Percentiles rank a stretch among this genome's conserved stretches.
phyloP scores from a whole-genome alignment of 2,329 filamentous ascomycete genomes.

The Curvularia sp. region DNA sequence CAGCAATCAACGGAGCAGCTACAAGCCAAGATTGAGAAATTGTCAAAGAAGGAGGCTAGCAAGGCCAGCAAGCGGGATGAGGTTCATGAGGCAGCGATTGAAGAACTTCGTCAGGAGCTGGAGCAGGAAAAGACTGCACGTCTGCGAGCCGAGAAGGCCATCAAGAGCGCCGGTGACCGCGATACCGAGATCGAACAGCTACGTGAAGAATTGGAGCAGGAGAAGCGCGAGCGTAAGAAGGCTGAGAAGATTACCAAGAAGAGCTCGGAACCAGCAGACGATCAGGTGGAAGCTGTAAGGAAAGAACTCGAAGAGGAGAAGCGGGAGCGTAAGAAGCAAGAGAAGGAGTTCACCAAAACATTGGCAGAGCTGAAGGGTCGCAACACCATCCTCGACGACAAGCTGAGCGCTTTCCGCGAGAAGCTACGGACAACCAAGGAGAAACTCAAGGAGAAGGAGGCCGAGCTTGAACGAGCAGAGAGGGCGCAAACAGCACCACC shows the following conservation, averaged over 20 bases:
- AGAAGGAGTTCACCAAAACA: conserved; percentile 63
- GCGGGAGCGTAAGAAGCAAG: conserved; percentile 59
- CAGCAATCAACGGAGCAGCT: conserved; percentile 39
- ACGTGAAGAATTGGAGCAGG: conserved; percentile 51
- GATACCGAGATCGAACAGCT: conserved; percentile 41
- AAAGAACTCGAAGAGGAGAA: conserved; percentile 60
- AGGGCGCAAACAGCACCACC: conserved; percentile 51
- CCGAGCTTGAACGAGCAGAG: conserved; percentile 55
- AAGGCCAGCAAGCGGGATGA: conserved; percentile 49
- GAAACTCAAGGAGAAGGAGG: conserved; percentile 71
- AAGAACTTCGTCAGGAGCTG: conserved; percentile 48
- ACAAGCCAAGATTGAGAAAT: conserved; percentile 45
- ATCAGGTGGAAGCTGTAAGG: conserved; percentile 57
- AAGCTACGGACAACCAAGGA: conserved; percentile 75
- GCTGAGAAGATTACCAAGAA: conserved; percentile 47
- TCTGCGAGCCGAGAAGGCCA: conserved; percentile 41
- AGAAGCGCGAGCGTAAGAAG: conserved; percentile 44
- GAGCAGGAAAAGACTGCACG: conserved; percentile 52
- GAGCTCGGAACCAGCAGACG: conserved; percentile 50
- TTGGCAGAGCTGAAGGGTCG: conserved; percentile 67
- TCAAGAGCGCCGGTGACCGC: conserved; percentile 39
- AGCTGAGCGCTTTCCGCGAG: conserved; percentile 70
- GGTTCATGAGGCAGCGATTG: conserved; percentile 39
- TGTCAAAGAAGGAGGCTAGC: conserved; percentile 39
- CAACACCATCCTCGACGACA: conserved; percentile 71